Base-by-base conservation (phyloP, 192 early-diverging fungal species). In the Phycomyces blakesleeanus region DNA sequence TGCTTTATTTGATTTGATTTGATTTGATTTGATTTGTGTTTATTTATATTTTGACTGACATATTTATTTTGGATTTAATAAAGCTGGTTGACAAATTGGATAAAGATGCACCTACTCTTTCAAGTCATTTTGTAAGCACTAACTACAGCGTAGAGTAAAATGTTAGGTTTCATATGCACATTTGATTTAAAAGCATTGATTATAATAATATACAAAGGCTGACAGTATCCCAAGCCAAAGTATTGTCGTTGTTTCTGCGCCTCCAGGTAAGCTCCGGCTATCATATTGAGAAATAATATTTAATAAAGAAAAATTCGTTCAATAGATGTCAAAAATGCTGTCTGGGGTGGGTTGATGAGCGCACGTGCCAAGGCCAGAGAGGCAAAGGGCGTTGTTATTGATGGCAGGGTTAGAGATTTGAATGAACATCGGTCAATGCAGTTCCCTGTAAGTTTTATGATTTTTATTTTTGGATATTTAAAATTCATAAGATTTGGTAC, bases 281-380 rank as follows among this genome's bases (percentile, higher is more conserved):
- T 29, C 21, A n/a, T 38, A 29, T 5, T 11, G 38, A 20, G 1
- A 16, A 26, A 41, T 42, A 26, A 42, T 0, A 1, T 7, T 24
- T 15, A 12, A 22, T 7, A 26, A 27, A 16, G 42, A 21, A 61
- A 0, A 4, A 9, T 16, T 27, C n/a, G 6, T 20, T 14, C 51
- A 9, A 16, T 64, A 79, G 77, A 61, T 51, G 54, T 65, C 25
- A 73, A 77, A 47, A 81, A 81, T 59, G 83, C 81, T 0, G 79
- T 79, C 27, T 85, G 83, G 83, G 83, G 83, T 11, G 83, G 83
- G 24, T 63, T 85, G 2, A 83, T 85, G 79, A 76, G 78, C 3
- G 81, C 83, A 18, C 60, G 83, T 39, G 83, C 79, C 0, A 76
- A 74, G 39, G 53, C 64, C 29, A 73, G 58, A 54, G 73, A 78